These are phyloP conservation scores for Lasiosphaeria ovina DNA, from an alignment of 495 filamentous ascomycete species.

Conservation along the genomic window DNA sequence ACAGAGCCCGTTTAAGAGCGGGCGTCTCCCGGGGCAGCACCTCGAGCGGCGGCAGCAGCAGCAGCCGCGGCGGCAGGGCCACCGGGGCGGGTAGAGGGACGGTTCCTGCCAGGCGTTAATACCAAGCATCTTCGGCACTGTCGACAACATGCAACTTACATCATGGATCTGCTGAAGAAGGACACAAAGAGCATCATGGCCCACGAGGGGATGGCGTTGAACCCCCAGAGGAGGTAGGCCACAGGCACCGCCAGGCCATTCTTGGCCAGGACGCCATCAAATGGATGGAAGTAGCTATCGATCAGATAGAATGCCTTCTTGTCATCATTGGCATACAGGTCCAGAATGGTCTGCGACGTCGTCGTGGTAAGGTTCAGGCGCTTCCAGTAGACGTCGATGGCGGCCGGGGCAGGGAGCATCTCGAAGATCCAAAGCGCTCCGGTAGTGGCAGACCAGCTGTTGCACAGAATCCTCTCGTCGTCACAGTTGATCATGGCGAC, in stretches of 20 bases:
- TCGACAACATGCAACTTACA: conserved; percentile 60
- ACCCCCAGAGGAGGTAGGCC: conserved; percentile 72
- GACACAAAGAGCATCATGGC: conserved; percentile 76
- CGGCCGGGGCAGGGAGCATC: conserved; percentile 50
- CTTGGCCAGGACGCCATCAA: conserved; percentile 68
- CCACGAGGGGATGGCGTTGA: conserved; percentile 58
- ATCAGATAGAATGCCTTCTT: conserved; percentile 57
- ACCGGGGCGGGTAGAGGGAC: conserved; percentile 18
- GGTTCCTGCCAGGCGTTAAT: conserved; percentile 36
- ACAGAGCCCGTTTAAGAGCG: conserved; percentile 18
- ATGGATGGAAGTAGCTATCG: conserved; percentile 77
- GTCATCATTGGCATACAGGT: conserved; percentile 61
- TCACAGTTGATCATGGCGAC: conserved; percentile 80
- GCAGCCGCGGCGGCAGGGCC: conserved; percentile 19
- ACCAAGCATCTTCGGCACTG: background rate
- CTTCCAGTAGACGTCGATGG: conserved; percentile 61
- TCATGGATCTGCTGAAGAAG: conserved; percentile 76
- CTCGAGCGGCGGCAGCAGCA: conserved; percentile 29
- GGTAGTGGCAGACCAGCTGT: conserved; percentile 70
- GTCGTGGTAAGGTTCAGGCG: conserved; percentile 65
- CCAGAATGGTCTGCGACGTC: conserved; percentile 59
- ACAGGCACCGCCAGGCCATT: conserved; percentile 61
- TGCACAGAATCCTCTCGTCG: conserved; percentile 73
- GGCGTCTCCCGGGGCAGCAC: conserved; percentile 21
- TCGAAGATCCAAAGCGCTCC: conserved; percentile 72